Conservation (phyloP, 73 alveolate genomes). For the Paramecium sonneborni region DNA sequence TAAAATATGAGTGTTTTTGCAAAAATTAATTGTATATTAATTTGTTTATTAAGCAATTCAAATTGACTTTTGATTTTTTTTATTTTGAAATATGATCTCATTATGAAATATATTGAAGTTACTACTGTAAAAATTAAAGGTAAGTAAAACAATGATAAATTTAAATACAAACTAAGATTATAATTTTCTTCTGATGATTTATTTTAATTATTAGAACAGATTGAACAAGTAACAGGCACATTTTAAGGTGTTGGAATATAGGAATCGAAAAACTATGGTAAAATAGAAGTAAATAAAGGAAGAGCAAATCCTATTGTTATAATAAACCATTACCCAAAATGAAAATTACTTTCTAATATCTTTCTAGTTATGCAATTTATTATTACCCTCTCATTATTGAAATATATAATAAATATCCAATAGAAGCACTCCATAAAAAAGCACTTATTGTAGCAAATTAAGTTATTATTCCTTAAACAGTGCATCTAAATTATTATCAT, state of each 20-base stretch:
- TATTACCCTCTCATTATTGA: neutral
- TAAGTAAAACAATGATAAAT: neutral
- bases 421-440: conserved; percentile 36
- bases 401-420: neutral
- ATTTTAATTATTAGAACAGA: neutral
- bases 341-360: neutral
- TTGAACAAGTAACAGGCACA: neutral
- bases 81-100: neutral
- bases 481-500: neutral
- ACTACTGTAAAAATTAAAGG: conserved; percentile 12
- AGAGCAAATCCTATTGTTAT: neutral
- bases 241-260: conserved; percentile 7
- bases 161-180: neutral
- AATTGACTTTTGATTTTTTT: neutral
- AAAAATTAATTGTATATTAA: neutral
- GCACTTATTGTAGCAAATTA: conserved; percentile 22
- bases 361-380: neutral
- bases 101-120: neutral
- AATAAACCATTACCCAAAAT: neutral
- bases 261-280: neutral
- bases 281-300: neutral
- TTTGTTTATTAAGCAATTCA: neutral
- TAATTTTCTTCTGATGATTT: neutral
- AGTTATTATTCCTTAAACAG: neutral
- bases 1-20: neutral